Evolutionary conservation across 192 early-diverging fungal genomes (phyloP).

Genomic region (Entomortierella lignicola): DNA sequence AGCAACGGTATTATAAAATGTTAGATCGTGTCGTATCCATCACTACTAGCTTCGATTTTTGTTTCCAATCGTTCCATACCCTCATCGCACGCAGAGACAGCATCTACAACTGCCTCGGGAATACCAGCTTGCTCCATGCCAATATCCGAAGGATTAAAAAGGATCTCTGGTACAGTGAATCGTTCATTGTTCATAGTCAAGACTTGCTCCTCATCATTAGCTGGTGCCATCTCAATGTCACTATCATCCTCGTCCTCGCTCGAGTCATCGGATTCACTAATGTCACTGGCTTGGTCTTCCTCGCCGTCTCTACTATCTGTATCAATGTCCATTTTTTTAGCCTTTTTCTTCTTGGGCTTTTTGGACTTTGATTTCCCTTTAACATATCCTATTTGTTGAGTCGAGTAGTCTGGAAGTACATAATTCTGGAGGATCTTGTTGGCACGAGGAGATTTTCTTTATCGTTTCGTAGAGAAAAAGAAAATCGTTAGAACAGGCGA

Average conservation of each 20-base stretch:
- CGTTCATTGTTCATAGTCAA: constrained; percentile 79
- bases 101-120: constrained; percentile 71
- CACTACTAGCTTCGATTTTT: not conserved
- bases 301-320: not conserved
- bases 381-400: constrained; percentile 64
- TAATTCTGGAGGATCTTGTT: constrained; percentile 72
- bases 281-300: constrained; percentile 1
- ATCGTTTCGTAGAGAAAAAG: not conserved
- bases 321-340: constrained; percentile 10
- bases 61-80: constrained; percentile 42
- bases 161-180: constrained; percentile 80
- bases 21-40: not conserved
- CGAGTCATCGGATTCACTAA: constrained; percentile 1
- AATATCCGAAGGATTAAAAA: constrained; percentile 81
- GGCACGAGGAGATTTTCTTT: constrained; percentile 56
- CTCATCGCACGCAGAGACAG: constrained; percentile 60
- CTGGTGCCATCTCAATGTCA: constrained; percentile 14
- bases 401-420: constrained; percentile 73
- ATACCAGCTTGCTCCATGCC: constrained; percentile 78
- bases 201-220: constrained; percentile 61
- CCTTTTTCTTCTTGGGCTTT: constrained; percentile 6
- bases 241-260: constrained; percentile 10
- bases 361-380: constrained; percentile 47
- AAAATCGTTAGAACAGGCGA: too few species aligned
- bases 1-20: too few species aligned